These are phyloP conservation scores for Fomitopsis palustris DNA, from an alignment of 1,284 basidiomycete species.

Conservation along the genomic window DNA sequence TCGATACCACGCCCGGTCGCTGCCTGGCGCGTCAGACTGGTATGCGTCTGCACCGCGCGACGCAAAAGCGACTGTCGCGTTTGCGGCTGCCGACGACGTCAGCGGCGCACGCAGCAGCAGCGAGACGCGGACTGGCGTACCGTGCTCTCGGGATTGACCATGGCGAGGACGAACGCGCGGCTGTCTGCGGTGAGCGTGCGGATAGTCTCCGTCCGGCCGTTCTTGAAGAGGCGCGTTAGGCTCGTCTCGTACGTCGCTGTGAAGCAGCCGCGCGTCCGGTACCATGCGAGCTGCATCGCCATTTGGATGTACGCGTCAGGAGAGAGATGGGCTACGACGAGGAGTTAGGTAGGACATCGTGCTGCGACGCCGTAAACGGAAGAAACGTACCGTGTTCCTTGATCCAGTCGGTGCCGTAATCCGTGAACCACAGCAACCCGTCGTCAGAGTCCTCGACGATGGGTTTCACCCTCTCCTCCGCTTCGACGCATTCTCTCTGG, in stretches of 20 bases:
- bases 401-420: constrained; percentile 92
- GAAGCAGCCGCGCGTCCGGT: constrained; percentile 72
- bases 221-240: constrained; percentile 86
- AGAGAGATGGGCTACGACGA: constrained; percentile 60
- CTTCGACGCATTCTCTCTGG: constrained; percentile 53
- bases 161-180: constrained; percentile 76
- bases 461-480: constrained; percentile 53
- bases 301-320: constrained; percentile 94
- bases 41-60: constrained; percentile 74
- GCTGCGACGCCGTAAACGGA: not conserved
- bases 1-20: constrained; percentile 88
- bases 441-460: constrained; percentile 83
- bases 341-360: not conserved
- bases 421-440: constrained; percentile 81
- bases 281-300: constrained; percentile 92
- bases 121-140: constrained; percentile 33
- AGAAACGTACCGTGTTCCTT: constrained; percentile 58
- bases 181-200: constrained; percentile 78
- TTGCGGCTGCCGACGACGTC: constrained; percentile 5
- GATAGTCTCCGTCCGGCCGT: constrained; percentile 93
- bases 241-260: constrained; percentile 96
- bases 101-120: not conserved
- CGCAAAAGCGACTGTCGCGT: constrained; percentile 45
- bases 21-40: constrained; percentile 73
- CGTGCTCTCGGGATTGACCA: constrained; percentile 53